Base-by-base conservation (phyloP, 2,329 filamentous ascomycete genomes). In the Epichloe hybrida region DNA sequence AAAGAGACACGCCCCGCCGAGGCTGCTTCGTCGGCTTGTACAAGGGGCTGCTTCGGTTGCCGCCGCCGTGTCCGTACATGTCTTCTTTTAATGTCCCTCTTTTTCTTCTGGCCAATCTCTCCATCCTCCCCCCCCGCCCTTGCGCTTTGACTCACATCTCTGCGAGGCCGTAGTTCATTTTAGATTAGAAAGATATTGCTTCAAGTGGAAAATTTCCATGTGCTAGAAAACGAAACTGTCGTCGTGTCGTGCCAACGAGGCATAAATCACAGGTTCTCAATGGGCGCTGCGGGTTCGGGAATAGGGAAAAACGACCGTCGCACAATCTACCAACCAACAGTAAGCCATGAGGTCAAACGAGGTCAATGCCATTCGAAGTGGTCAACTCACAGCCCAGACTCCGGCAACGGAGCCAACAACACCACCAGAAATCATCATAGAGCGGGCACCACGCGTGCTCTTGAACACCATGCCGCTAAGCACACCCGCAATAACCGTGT, bases 381-480 rank as follows among this genome's bases (percentile, higher is more conserved):
- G 9, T 34, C 48, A 48, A 81, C 87, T 71, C 81, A 98, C 91
- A 63, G 90, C 84, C 93, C 94, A 98, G 53, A 73, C 78, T 57
- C 86, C 89, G 50, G 93, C 94, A 55, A 93, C 77, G 41, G 82
- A 80, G 49, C 84, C 93, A 53, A 97, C 90, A 58, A 98, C 84
- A 59, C 84, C 88, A 56, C 89, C 87, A 37, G 90, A 95, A 62
- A 97, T 93, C 73, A 93, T 76, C 90, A 97, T 97, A 36, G 89
- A 90, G 68, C 86, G 80, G 54, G 93, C 56, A 5, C 93, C 93
- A 62, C 87, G 80, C 46, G 94, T 97, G 68, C 90, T 95, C 77
- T 96, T 97, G 73, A 98, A 98, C 13, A 98, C 66, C 77, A 91
- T 90, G 52, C 93, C 93, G 63, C 89, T 95, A 59, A 98, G 67